Base-by-base conservation (phyloP, 2,329 filamentous ascomycete species). In the Fusarium anguioides region DNA sequence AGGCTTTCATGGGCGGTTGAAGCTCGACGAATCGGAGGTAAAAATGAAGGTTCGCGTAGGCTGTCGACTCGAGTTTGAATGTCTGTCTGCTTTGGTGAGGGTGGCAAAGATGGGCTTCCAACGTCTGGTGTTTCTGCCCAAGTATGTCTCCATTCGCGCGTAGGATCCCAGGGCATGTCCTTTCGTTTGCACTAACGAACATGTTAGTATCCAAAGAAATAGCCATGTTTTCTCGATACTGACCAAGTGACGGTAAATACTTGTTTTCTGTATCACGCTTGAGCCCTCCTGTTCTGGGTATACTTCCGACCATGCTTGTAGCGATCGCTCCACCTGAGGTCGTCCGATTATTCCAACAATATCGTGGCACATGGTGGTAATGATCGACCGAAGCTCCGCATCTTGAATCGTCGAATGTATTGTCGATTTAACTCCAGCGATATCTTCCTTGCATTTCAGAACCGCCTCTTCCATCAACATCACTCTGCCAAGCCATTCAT, bases 271-370 rank as follows among this genome's bases (percentile, higher is more conserved):
- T 49, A 49, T 49, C 35, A 49, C 9, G 2, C 6, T 14, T n/a
- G 24, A 1, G 0, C 33, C 35, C 11, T 41, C 47, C 11, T 42
- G 24, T 6, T 49, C 47, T n/a, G 47, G 47, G 15, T 49, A 49
- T 49, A 49, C 47, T 49, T 49, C 47, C 41, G 47, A 49, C 47
- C 47, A 49, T 4, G 47, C 47, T 3, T 15, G 47, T 4, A 49
- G 11, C 0, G 47, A 49, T 42, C 47, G 27, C 33, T 49, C 47
- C 0, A 29, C 24, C 6, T 49, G 47, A 5, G 47, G 47, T 5
- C 47, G 4, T 21, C 47, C 47, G 18, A 49, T 49, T 21, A 49
- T 49, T 6, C 24, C 47, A 9, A 49, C n/a, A 1, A 49, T 49
- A 5, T 49, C 47, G 8, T 49, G 47, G 4, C 47, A 49, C 47